Evolutionary conservation across 495 filamentous ascomycete species (phyloP).

Genomic region (Stereocaulon alpinum): DNA sequence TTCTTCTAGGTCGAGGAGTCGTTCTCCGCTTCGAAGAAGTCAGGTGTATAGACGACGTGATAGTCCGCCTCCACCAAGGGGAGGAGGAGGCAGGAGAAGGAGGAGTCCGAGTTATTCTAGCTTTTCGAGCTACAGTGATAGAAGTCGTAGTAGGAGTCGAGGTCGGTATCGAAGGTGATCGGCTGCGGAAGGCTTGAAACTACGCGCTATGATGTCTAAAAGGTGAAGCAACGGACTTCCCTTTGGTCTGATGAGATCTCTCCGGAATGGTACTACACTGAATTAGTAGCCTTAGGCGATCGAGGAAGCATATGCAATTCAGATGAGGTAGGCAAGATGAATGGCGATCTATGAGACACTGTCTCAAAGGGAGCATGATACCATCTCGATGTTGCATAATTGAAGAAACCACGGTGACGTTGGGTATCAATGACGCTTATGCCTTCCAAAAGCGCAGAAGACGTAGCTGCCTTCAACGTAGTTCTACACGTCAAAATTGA

Average conservation of each 20-base stretch:
- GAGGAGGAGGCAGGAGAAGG: constrained; percentile 31
- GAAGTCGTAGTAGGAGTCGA: constrained; percentile 37
- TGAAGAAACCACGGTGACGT: too few relatives aligned
- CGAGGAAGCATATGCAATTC: too few relatives aligned
- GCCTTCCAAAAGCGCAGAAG: too few relatives aligned
- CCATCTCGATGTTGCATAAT: too few relatives aligned
- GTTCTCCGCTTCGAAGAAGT: constrained; percentile 18
- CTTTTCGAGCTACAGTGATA: constrained; percentile 38
- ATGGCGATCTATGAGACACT: too few relatives aligned
- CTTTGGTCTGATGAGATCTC: background rate
- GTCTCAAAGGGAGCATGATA: too few relatives aligned
- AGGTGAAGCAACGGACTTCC: background rate
- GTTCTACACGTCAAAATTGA: background rate
- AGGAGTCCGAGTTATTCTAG: constrained; percentile 47
- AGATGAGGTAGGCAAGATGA: too few relatives aligned
- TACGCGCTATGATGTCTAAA: background rate
- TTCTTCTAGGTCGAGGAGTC: constrained; percentile 23
- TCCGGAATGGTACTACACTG: too few relatives aligned
- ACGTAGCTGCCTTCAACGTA: too few relatives aligned
- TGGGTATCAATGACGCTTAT: too few relatives aligned
- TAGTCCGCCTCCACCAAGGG: constrained; percentile 23
- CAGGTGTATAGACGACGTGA: constrained; percentile 30
- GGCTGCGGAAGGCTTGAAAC: background rate
- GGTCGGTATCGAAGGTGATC: constrained; percentile 28
- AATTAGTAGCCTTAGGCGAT: too few relatives aligned